A percentile compares a stretch with the other conserved stretches of the same genome.
These are phyloP conservation scores for Penicillium rolfsii DNA, from an alignment of 2,329 filamentous ascomycete species.

Conservation along the genomic window DNA sequence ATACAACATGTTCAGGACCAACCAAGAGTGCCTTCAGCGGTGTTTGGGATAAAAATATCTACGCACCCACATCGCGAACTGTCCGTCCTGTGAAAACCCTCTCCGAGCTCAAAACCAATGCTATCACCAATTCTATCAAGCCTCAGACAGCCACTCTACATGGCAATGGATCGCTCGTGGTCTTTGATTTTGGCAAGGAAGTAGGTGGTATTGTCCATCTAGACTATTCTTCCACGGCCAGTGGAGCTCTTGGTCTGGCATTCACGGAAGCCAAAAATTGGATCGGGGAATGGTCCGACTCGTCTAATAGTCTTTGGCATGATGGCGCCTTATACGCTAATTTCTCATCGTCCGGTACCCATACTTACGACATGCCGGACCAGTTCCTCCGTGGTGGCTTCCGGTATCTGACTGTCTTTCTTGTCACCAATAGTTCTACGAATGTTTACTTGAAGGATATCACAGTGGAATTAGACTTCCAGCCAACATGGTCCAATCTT, in stretches of 20 bases:
- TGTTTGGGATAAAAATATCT: slow-evolving; percentile 62
- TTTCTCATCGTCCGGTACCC: slow-evolving; percentile 38
- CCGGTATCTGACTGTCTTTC: slow-evolving; percentile 49
- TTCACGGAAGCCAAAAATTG: slow-evolving; percentile 55
- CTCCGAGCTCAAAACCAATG: slow-evolving; percentile 37
- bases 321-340: slow-evolving; percentile 48
- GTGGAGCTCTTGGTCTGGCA: slow-evolving; percentile 49
- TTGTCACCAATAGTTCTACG: slow-evolving; percentile 38
- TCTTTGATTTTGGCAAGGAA: slow-evolving; percentile 63
- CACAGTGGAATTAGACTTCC: slow-evolving; percentile 51
- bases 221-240: slow-evolving; percentile 50
- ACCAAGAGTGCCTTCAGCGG: slow-evolving; percentile 57
- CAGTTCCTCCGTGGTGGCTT: slow-evolving; percentile 50
- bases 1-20: slow-evolving; percentile 58
- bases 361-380: slow-evolving; percentile 46
- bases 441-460: slow-evolving; percentile 44
- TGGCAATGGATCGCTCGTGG: slow-evolving; percentile 57
- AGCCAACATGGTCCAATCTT: slow-evolving; percentile 57
- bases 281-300: slow-evolving; percentile 53
- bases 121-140: slow-evolving; percentile 31
- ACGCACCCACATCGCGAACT: slow-evolving; percentile 57
- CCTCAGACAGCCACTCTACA: slow-evolving; percentile 38
- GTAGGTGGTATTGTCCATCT: slow-evolving; percentile 61
- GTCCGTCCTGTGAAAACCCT: slow-evolving; percentile 53
- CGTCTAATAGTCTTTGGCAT: slow-evolving; percentile 52